Evolutionary conservation across 73 alveolate genomes (phyloP), one percentile per base, ranked within the genome.

Genomic region (Paramecium bursaria): DNA sequence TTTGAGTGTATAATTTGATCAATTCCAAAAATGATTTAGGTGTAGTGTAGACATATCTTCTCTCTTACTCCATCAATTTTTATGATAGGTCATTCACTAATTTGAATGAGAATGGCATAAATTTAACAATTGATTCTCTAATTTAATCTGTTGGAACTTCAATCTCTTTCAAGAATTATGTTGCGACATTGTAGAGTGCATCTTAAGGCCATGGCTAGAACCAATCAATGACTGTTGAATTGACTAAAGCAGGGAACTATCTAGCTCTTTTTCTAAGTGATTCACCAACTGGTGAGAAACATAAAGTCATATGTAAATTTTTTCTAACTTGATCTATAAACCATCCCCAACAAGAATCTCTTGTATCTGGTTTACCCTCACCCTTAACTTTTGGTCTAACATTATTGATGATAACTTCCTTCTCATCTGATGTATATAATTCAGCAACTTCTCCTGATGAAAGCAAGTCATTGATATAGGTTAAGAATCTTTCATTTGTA

Each of bases 151-250:
- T 88, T 53, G 94, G 97, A 80, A 95, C 86, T 50, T 96, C 98
- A 39, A 95, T 92, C 61, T 94, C 98, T 31, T 92, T 95, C 53
- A 92, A 50, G 95, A 93, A 93, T 48, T 79, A 67, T 5, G 93
- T 79, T 14, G 98, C 99, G 90, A 96, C 99, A 74, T 98, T 90
- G 49, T 95, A 91, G 50, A 98, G 96, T 46, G 99, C 99, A 54
- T 98, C 99, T 90, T 94, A 98, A 33, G 99, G 99, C 99, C 99
- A 98, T 9, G 99, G 99, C 91, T 98, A 98, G 99, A 95, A 98
- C 99, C 99, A 95, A 92, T 93, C 99, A 46, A 93, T 97, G 53
- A 90, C 98, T 80, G 99, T 94, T 85, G 99, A 97, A 87, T 98
- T 98, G 51, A 98, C 99, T 75, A 98, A 90, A 48, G 99, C 99